Percentiles rank a stretch among this genome's conserved stretches.
phyloP scores from a whole-genome alignment of 306 rosid species.

The Morella rubra region DNA sequence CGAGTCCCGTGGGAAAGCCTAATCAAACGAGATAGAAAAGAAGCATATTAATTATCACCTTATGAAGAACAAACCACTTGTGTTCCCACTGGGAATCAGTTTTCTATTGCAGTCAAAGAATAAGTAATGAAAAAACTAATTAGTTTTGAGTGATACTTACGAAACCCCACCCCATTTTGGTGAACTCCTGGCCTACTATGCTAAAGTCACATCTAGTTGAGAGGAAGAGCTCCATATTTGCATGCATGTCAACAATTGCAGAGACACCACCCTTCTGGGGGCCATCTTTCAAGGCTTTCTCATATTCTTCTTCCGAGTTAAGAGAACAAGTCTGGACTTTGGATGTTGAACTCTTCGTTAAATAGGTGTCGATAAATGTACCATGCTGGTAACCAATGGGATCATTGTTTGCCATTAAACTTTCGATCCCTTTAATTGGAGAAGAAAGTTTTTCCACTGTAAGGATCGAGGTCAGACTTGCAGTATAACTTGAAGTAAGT shows the following conservation, averaged over 20 bases:
- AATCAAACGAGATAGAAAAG: too few relatives aligned
- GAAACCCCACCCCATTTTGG: slow-evolving; percentile 93
- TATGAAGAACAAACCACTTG: too few relatives aligned
- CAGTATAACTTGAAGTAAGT: slow-evolving; percentile 75
- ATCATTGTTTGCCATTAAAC: slow-evolving; percentile 45
- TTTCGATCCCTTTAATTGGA: slow-evolving; percentile 73
- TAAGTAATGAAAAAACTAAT: too few relatives aligned
- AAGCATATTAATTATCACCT: not conserved
- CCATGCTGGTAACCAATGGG: slow-evolving; percentile 77
- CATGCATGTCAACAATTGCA: slow-evolving; percentile 74
- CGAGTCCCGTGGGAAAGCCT: too few relatives aligned
- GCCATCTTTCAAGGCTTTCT: slow-evolving; percentile 67
- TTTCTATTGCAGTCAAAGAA: too few relatives aligned
- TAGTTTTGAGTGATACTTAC: slow-evolving; percentile 44
- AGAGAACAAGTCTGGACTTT: slow-evolving; percentile 74
- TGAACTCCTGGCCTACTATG: slow-evolving; percentile 83
- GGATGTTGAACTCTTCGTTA: slow-evolving; percentile 54
- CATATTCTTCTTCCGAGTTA: slow-evolving; percentile 47
- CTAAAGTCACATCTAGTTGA: slow-evolving; percentile 67
- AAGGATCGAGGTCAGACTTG: slow-evolving; percentile 39
- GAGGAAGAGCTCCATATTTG: slow-evolving; percentile 78
- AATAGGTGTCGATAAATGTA: slow-evolving; percentile 55
- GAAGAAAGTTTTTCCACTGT: slow-evolving; percentile 81
- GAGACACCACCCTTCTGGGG: slow-evolving; percentile 72
- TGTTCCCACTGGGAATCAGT: too few relatives aligned